Evolutionary conservation across 2,329 filamentous ascomycete species (phyloP).

Genomic region (Elsinoe fawcettii): DNA sequence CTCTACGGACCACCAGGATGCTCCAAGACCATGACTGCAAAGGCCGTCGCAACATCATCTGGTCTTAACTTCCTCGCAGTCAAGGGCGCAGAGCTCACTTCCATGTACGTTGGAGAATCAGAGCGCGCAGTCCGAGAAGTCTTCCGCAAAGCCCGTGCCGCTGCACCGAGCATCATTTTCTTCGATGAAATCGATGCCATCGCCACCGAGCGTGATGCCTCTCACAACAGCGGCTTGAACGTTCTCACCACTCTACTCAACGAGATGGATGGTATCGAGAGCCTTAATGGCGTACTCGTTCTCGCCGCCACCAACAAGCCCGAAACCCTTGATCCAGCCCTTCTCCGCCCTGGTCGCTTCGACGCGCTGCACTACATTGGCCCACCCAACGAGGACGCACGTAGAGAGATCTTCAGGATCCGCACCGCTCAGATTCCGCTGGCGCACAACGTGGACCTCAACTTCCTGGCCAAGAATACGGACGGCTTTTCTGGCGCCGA

Average conservation of each 20-base stretch:
- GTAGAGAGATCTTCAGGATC: slow-evolving; percentile 67
- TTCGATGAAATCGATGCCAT: slow-evolving; percentile 96
- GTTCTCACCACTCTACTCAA: slow-evolving; percentile 83
- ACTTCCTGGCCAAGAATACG: slow-evolving; percentile 53
- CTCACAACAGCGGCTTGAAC: slow-evolving; percentile 55
- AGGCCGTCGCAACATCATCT: slow-evolving; percentile 83
- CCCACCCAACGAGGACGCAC: slow-evolving; percentile 63
- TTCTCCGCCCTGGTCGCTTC: slow-evolving; percentile 78
- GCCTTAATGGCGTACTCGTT: slow-evolving; percentile 72
- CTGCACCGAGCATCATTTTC: slow-evolving; percentile 86
- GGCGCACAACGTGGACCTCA: slow-evolving; percentile 56
- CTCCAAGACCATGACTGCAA: slow-evolving; percentile 86
- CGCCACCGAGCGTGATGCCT: slow-evolving; percentile 47
- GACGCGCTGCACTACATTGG: slow-evolving; percentile 80
- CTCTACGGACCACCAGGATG: slow-evolving; percentile 91
- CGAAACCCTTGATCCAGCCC: slow-evolving; percentile 73
- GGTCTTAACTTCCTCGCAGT: slow-evolving; percentile 91
- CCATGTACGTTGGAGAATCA: slow-evolving; percentile 95
- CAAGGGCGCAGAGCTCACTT: slow-evolving; percentile 86
- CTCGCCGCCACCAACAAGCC: slow-evolving; percentile 89
- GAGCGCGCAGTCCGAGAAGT: slow-evolving; percentile 78
- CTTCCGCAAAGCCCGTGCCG: slow-evolving; percentile 77
- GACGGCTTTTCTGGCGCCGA: slow-evolving; percentile 84
- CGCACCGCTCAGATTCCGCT: slow-evolving; percentile 56
- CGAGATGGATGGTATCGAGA: slow-evolving; percentile 92